Evolutionary conservation across 768 basidiomycete genomes (phyloP), one percentile per base, ranked within the genome.

Genomic region (Trametes cubensis): DNA sequence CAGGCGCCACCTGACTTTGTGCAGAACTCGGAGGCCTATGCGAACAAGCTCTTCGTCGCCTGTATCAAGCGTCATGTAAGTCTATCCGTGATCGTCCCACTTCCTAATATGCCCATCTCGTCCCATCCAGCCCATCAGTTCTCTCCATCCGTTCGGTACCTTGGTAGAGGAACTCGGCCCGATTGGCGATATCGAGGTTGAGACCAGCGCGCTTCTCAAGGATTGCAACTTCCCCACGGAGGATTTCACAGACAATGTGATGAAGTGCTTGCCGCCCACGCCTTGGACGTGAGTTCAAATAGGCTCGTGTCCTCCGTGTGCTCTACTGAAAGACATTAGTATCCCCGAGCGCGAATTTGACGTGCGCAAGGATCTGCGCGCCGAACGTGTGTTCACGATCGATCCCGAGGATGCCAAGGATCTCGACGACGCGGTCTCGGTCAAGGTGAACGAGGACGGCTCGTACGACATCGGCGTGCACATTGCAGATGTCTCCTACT

Each of bases 201-300:
- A 99, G 77, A 98, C 96, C 5, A 95, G 93, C 63, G 97, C 97
- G 8, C 79, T 99, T 62, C 81, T 99, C 66, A 98, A 98, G 75
- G 97, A 99, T 74, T 98, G 95, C 81, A 98, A 98, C 77, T 98
- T 98, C 87, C 94, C 96, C 2, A 92, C 94, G 0, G 95, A 96
- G 74, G 97, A 98, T 65, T 99, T 99, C 76, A 85, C 89, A 10
- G 97, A 99, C 49, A 91, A 91, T 69, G 95, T 98, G 23, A 71
- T 94, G 65, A 98, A 98, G 75, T 98, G 97, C 72, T 77, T 98
- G 25, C 97, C 97, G 50, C 97, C 97, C 23, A 83, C 92, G 63
- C 97, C 97, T 15, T 99, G 95, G 95, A 85, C 82, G 89, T 93
- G 72, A 77, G 89, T 81, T 57, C 34, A 34, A 2, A 11, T 67